phyloP scores from a whole-genome alignment of 1,284 basidiomycete species.

The Melampsora occidentalis region DNA sequence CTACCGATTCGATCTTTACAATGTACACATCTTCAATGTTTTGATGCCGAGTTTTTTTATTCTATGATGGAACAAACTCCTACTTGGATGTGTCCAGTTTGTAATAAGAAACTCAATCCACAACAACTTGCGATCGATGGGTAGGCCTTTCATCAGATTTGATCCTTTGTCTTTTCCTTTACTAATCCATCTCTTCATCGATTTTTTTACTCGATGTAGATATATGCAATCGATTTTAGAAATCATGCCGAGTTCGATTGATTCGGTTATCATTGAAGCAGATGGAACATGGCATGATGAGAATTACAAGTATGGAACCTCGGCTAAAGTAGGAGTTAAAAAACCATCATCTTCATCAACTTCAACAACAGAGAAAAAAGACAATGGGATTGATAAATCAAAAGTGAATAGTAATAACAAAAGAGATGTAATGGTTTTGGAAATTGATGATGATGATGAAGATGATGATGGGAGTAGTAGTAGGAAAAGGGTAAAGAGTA shows the following conservation, averaged over 20 bases:
- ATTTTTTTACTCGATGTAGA: too few species aligned
- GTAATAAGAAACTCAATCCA: slow-evolving; percentile 72
- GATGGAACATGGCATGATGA: slow-evolving; percentile 92
- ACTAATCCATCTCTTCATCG: too few species aligned
- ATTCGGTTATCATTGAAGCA: slow-evolving; percentile 88
- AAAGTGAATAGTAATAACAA: background rate
- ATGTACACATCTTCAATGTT: slow-evolving; percentile 91
- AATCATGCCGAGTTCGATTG: slow-evolving; percentile 71
- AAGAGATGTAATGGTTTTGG: slow-evolving; percentile 27
- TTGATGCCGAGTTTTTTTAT: slow-evolving; percentile 91
- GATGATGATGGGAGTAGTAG: background rate
- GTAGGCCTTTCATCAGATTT: slow-evolving; percentile 57
- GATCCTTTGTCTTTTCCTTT: too few species aligned
- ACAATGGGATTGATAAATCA: background rate
- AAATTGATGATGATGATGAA: slow-evolving; percentile 17
- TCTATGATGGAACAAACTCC: slow-evolving; percentile 94
- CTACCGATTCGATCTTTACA: slow-evolving; percentile 78
- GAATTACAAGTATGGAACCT: slow-evolving; percentile 77
- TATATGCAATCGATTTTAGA: slow-evolving; percentile 79
- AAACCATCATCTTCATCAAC: background rate
- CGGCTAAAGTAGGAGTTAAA: slow-evolving; percentile 61
- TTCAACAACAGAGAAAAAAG: slow-evolving; percentile 10
- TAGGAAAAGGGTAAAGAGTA: slow-evolving; percentile 24
- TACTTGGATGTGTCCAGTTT: slow-evolving; percentile 94
- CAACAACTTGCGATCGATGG: slow-evolving; percentile 88